Evolutionary conservation across 2,329 filamentous ascomycete genomes (phyloP), one percentile per base, ranked within the genome.

Genomic region (Botrytis galanthina): DNA sequence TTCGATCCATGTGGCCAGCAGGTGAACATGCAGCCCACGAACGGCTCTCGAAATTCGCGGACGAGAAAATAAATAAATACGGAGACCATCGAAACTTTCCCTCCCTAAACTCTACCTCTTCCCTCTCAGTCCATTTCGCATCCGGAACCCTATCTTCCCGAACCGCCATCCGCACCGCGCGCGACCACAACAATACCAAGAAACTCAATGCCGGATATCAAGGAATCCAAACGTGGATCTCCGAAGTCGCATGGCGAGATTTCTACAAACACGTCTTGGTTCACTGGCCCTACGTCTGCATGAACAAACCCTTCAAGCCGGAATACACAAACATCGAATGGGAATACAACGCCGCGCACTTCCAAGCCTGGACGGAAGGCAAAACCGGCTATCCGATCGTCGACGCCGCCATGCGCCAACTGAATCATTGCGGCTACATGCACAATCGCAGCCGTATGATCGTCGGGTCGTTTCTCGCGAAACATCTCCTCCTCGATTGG

Each of bases 361-460:
- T 97, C 83, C 78, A 85, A 1, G 89, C 90, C 4, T 98, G 95
- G 94, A 89, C 87, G 57, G 83, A 89, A 48, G 94, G 93, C 10
- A 86, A 84, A 48, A 97, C 94, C 0, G 94, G 94, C 0, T 95
- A 90, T 78, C 94, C 94, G 0, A 91, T 97, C 64, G 91, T 97
- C 35, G 93, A 97, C 79, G 94, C 94, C 0, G 93, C 92, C 1
- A 96, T 97, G 93, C 88, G 94, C 14, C 93, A 97, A 82, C 81
- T 95, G 10, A 86, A 86, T 18, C 81, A 87, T 29, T 87, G 87
- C 62, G 92, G 89, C 2, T 96, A 90, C 83, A 94, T 96, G 92
- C 93, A 95, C 81, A 97, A 97, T 81, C 90, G 94, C 16, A 90
- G 90, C 78, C 90, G 94, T 42, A 97, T 97, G 93, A 90, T 95